Percentiles rank a stretch among this genome's conserved stretches.
These are phyloP conservation scores for Teunomyces funiuensis DNA, from an alignment of 805 yeast genomes.

Conservation along the genomic window DNA sequence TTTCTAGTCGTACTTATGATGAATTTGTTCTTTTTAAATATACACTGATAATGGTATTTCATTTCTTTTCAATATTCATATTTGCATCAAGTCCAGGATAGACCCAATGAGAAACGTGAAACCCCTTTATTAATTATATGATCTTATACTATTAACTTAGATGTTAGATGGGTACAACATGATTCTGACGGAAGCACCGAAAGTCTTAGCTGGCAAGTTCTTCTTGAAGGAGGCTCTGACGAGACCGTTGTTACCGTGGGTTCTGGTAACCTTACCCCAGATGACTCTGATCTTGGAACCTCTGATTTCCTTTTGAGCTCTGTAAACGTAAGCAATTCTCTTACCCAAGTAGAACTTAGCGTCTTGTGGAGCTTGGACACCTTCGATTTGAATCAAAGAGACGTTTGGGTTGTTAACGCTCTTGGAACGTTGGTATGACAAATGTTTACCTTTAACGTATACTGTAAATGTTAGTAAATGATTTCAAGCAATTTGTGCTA, in stretches of 20 bases:
- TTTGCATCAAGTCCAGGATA: neutral
- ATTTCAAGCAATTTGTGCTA: neutral
- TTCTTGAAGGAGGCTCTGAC: conserved; percentile 99
- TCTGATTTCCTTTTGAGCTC: conserved; percentile 96
- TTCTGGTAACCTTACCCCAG: conserved; percentile 99
- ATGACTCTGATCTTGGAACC: conserved; percentile 99
- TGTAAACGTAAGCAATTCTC: conserved; percentile 99
- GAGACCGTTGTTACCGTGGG: conserved; percentile 98
- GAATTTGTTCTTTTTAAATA: neutral
- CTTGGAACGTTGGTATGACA: conserved; percentile 99
- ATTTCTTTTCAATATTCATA: neutral
- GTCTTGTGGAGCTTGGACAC: conserved; percentile 87
- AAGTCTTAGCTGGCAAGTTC: conserved; percentile 99
- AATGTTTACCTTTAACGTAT: conserved; percentile 99
- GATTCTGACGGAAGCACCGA: conserved; percentile 99
- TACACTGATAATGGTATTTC: neutral
- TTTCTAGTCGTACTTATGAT: neutral
- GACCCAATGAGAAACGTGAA: conserved; percentile 5
- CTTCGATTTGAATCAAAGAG: conserved; percentile 95
- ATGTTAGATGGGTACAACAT: conserved; percentile 99
- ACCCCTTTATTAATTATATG: conserved; percentile 6
- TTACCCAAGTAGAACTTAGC: conserved; percentile 99
- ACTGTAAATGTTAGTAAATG: conserved; percentile 53
- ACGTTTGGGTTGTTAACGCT: conserved; percentile 96
- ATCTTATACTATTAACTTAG: conserved; percentile 46